Evolutionary conservation across 192 early-diverging fungal species (phyloP).

Genomic region (Coemansia sp.): DNA sequence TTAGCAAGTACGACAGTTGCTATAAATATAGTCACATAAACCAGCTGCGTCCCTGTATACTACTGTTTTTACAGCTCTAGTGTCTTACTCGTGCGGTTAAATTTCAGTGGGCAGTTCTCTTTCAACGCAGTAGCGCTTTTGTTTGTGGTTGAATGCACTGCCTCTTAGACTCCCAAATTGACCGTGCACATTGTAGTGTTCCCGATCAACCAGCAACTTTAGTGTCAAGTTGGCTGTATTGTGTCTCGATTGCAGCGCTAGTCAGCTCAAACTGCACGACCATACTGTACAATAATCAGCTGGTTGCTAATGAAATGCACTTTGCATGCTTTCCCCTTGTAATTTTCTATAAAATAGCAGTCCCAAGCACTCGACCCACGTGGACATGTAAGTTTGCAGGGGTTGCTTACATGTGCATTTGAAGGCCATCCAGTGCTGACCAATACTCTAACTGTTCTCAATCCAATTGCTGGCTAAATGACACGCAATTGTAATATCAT

Average conservation of each 20-base stretch:
- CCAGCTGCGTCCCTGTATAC: not conserved
- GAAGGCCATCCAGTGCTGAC: not conserved
- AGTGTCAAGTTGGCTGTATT: too few species aligned
- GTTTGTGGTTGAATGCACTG: not conserved
- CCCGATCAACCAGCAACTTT: too few species aligned
- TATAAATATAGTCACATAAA: constrained; percentile 1
- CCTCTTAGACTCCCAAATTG: not conserved
- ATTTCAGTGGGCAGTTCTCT: constrained; percentile 3
- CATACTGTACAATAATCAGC: too few species aligned
- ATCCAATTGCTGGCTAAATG: not conserved
- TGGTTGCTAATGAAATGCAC: too few species aligned
- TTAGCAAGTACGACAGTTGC: not conserved
- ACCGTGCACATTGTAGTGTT: not conserved
- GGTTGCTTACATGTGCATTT: constrained; percentile 23
- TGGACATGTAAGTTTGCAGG: constrained; percentile 13
- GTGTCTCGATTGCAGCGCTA: too few species aligned
- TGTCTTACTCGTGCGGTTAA: constrained; percentile 7
- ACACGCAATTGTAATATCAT: not conserved
- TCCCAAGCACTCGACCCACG: constrained; percentile 18
- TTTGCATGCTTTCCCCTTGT: too few species aligned
- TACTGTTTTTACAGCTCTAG: not conserved
- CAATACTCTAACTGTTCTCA: too few species aligned
- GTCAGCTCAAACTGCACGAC: too few species aligned
- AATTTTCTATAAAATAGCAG: not conserved
- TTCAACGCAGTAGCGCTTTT: not conserved